Percentiles rank a stretch among this genome's conserved stretches.
Conservation (phyloP, 768 basidiomycete genomes). For the Neoboletus magnificus region DNA sequence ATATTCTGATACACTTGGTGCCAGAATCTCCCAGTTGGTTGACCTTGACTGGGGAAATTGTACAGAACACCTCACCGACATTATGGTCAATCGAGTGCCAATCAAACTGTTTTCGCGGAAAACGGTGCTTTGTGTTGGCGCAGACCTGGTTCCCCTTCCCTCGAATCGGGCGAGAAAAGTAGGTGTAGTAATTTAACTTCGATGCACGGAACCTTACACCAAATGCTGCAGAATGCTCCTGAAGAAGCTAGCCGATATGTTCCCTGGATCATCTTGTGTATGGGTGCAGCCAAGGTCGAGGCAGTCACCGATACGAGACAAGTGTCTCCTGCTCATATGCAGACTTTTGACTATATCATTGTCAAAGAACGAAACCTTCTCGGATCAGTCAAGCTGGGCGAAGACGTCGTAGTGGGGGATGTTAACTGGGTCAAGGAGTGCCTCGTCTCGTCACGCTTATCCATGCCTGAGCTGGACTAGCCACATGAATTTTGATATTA, state of each 20-base stretch:
- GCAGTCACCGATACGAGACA: constrained; percentile 47
- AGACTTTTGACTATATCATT: constrained; percentile 60
- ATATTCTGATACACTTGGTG: constrained; percentile 37
- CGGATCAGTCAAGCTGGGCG: constrained; percentile 27
- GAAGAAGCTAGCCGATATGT: constrained; percentile 45
- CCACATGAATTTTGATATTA: not conserved
- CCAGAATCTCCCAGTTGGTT: constrained; percentile 45
- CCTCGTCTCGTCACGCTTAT: constrained; percentile 57
- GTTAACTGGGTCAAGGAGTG: constrained; percentile 79
- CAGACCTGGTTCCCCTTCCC: constrained; percentile 49
- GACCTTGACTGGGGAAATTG: constrained; percentile 49
- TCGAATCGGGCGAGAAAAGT: constrained; percentile 25
- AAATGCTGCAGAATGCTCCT: constrained; percentile 15
- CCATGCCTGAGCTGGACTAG: constrained; percentile 29
- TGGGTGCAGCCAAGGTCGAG: constrained; percentile 75
- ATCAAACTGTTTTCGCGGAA: constrained; percentile 54
- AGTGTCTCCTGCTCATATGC: constrained; percentile 23
- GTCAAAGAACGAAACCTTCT: constrained; percentile 42
- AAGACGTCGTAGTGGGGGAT: constrained; percentile 41
- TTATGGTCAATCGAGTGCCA: constrained; percentile 56
- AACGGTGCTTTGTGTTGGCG: constrained; percentile 58
- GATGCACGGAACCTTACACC: not conserved
- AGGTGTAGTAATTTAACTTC: not conserved
- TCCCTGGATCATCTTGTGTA: constrained; percentile 67
- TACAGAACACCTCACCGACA: constrained; percentile 51